Evolutionary conservation across 2,329 filamentous ascomycete genomes (phyloP).

Genomic region (Penicillium sp.): DNA sequence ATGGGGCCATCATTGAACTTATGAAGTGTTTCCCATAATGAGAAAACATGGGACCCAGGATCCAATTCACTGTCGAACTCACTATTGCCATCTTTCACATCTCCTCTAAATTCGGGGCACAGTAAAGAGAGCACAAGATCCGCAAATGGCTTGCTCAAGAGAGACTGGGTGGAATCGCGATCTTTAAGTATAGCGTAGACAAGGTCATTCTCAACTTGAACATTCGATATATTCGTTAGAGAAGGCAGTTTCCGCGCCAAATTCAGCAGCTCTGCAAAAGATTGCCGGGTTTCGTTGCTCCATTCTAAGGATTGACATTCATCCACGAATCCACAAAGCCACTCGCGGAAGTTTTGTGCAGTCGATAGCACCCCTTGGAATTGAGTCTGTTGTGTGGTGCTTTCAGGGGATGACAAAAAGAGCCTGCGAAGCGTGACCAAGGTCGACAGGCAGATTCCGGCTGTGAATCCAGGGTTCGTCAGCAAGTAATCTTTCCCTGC

Average conservation of each 20-base stretch:
- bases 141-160: slow-evolving; percentile 72
- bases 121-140: slow-evolving; percentile 55
- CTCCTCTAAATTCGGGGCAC: slow-evolving; percentile 72
- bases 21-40: slow-evolving; percentile 76
- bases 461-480: slow-evolving; percentile 72
- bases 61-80: slow-evolving; percentile 69
- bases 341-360: slow-evolving; percentile 73
- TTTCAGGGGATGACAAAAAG: slow-evolving; percentile 72
- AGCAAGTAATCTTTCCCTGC: slow-evolving; percentile 68
- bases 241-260: slow-evolving; percentile 69
- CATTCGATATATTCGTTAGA: slow-evolving; percentile 69
- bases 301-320: slow-evolving; percentile 61
- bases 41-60: slow-evolving; percentile 64
- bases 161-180: slow-evolving; percentile 60
- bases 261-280: slow-evolving; percentile 69
- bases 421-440: slow-evolving; percentile 78
- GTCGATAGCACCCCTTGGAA: slow-evolving; percentile 76
- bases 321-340: slow-evolving; percentile 73
- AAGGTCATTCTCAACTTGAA: slow-evolving; percentile 76
- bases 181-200: slow-evolving; percentile 81
- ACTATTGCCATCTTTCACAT: slow-evolving; percentile 63
- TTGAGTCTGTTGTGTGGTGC: slow-evolving; percentile 82
- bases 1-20: slow-evolving; percentile 64
- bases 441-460: slow-evolving; percentile 77
- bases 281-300: slow-evolving; percentile 53